Evolutionary conservation across 2,329 filamentous ascomycete genomes (phyloP).

Genomic region (Diaporthe citrichinensis): DNA sequence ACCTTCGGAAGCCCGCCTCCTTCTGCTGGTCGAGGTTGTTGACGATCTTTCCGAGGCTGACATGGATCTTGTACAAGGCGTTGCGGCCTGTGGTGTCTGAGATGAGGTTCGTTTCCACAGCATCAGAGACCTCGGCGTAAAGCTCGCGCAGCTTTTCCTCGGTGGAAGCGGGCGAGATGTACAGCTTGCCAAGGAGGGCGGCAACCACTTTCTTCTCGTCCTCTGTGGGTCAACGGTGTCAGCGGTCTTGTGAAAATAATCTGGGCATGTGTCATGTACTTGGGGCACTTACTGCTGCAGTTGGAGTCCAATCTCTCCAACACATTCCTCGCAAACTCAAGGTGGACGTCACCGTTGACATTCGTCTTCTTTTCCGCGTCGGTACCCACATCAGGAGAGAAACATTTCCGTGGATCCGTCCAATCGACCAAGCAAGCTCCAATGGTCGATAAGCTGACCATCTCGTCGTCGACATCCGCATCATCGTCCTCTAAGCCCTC

Average conservation of each 20-base stretch:
- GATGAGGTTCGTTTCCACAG: slow-evolving; percentile 73
- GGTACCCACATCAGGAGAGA: slow-evolving; percentile 61
- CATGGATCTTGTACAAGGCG: slow-evolving; percentile 77
- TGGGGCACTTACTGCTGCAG: slow-evolving; percentile 72
- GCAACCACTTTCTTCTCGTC: slow-evolving; percentile 90
- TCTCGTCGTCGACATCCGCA: slow-evolving; percentile 80
- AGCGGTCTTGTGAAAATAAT: background rate
- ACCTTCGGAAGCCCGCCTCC: slow-evolving; percentile 51
- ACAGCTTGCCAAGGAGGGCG: slow-evolving; percentile 84
- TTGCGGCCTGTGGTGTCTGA: slow-evolving; percentile 74
- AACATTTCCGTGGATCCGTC: slow-evolving; percentile 92
- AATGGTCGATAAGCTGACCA: slow-evolving; percentile 84
- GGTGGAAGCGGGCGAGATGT: slow-evolving; percentile 78
- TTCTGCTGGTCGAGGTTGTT: slow-evolving; percentile 67
- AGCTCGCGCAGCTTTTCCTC: slow-evolving; percentile 70
- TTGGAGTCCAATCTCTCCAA: slow-evolving; percentile 79
- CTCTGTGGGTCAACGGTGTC: slow-evolving; percentile 60
- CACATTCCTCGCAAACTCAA: slow-evolving; percentile 82
- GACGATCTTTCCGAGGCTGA: slow-evolving; percentile 77
- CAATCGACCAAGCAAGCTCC: slow-evolving; percentile 91
- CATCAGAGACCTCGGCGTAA: slow-evolving; percentile 71
- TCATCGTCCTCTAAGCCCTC: slow-evolving; percentile 82
- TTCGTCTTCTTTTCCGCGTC: slow-evolving; percentile 71
- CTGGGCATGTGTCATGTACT: slow-evolving; percentile 43
- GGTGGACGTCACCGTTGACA: slow-evolving; percentile 83